A percentile compares a stretch with the other conserved stretches of the same genome.
phyloP scores from a whole-genome alignment of 352 stramenopile genomes.

The Phytophthora hibernalis region DNA sequence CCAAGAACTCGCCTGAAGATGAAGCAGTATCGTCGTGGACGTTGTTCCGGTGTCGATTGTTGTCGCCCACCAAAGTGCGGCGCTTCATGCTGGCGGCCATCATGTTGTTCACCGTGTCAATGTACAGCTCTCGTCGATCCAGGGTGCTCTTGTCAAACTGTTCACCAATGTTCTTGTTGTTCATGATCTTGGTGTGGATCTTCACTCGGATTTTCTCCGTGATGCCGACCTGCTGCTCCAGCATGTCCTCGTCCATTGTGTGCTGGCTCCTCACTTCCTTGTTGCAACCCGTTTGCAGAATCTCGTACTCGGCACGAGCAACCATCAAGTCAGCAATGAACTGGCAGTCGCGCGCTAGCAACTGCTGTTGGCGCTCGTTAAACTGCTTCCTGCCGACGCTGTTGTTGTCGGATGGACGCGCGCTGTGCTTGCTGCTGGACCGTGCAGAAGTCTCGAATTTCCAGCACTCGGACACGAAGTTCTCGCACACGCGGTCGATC shows the following conservation, averaged over 20 bases:
- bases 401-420: constrained; percentile 51
- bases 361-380: constrained; percentile 83
- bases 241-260: constrained; percentile 68
- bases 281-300: constrained; percentile 73
- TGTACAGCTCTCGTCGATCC: constrained; percentile 80
- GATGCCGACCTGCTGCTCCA: constrained; percentile 63
- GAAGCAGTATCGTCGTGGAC: constrained; percentile 33
- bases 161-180: constrained; percentile 91
- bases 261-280: constrained; percentile 55
- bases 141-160: constrained; percentile 87
- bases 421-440: constrained; percentile 56
- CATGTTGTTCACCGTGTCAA: constrained; percentile 85
- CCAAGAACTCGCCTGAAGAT: constrained; percentile 46
- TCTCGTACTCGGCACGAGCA: constrained; percentile 78
- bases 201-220: constrained; percentile 81
- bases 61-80: constrained; percentile 51
- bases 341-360: constrained; percentile 81
- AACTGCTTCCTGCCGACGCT: constrained; percentile 65
- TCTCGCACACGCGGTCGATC: constrained; percentile 81
- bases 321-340: constrained; percentile 85
- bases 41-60: constrained; percentile 24
- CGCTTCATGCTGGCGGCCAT: constrained; percentile 76
- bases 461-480: constrained; percentile 85
- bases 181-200: constrained; percentile 88
- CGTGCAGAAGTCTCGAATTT: constrained; percentile 87